Conservation (phyloP, 2,329 filamentous ascomycete genomes). For the Neofusicoccum parvum region DNA sequence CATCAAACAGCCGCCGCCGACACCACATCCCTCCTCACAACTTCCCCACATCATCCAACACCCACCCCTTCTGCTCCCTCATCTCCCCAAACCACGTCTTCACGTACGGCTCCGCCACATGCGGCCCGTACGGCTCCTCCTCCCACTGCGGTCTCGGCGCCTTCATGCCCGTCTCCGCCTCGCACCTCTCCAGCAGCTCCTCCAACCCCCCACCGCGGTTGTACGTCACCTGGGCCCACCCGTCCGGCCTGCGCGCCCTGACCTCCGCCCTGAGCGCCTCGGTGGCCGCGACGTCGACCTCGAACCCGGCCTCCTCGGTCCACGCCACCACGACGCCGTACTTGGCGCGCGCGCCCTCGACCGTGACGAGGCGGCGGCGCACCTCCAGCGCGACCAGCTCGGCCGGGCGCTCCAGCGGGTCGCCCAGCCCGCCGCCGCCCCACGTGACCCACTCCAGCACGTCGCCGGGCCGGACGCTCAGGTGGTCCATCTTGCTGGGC, state of each 20-base stretch:
- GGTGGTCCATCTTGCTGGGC: conserved; percentile 52
- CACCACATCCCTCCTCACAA: not conserved
- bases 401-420: conserved; percentile 48
- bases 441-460: conserved; percentile 55
- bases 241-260: conserved; percentile 26
- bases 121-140: conserved; percentile 48
- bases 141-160: conserved; percentile 50
- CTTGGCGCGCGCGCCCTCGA: conserved; percentile 41
- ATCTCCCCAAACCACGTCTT: conserved; percentile 47
- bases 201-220: conserved; percentile 48
- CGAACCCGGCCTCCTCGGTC: conserved; percentile 33
- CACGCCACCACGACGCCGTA: conserved; percentile 49
- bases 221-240: conserved; percentile 35
- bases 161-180: conserved; percentile 47
- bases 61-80: conserved; percentile 32
- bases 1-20: not conserved
- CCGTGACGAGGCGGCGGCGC: conserved; percentile 47
- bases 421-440: conserved; percentile 53
- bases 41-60: conserved; percentile 20
- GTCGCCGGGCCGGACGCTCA: conserved; percentile 50
- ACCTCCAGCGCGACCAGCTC: conserved; percentile 51
- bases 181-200: conserved; percentile 39
- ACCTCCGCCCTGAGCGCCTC: conserved; percentile 38
- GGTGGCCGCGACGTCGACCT: conserved; percentile 42
- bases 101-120: conserved; percentile 48